Conservation (phyloP, 441 rosid species). For the Biscutella auriculata region DNA sequence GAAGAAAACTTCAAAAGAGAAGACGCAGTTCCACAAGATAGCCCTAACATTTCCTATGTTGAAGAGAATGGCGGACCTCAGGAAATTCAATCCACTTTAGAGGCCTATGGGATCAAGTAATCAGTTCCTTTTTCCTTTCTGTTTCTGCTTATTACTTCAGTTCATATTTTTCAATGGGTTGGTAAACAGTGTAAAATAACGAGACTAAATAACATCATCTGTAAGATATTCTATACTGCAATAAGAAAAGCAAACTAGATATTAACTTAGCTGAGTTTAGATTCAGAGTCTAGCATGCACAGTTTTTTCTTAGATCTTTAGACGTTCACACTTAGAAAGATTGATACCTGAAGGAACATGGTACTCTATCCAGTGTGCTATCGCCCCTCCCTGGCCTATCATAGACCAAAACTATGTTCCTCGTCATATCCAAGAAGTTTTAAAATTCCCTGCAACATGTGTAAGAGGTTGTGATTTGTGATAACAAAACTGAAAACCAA, state of each 20-base stretch:
- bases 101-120: constrained; percentile 40
- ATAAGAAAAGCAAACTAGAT: not conserved
- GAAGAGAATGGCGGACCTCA: constrained; percentile 33
- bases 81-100: constrained; percentile 40
- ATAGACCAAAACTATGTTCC: not conserved
- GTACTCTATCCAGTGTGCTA: not conserved
- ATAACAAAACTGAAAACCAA: not conserved
- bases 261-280: not conserved
- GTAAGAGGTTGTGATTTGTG: constrained; percentile 4
- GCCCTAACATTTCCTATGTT: constrained; percentile 35
- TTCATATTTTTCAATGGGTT: constrained; percentile 11
- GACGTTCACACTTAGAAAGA: not conserved
- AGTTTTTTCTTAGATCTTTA: not conserved
- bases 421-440: not conserved
- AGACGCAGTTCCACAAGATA: constrained; percentile 40
- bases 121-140: too few species aligned
- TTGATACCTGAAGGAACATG: constrained; percentile 13
- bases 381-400: not conserved
- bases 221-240: constrained; percentile 9
- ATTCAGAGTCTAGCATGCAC: not conserved
- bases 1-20: constrained; percentile 53
- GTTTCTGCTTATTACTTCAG: not conserved
- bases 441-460: constrained; percentile 1
- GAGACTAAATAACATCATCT: not conserved
- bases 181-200: constrained; percentile 2